Percentiles rank a stretch among this genome's conserved stretches.
Evolutionary conservation across 768 basidiomycete genomes (phyloP).

Genomic region (Fomitopsis pulvina): DNA sequence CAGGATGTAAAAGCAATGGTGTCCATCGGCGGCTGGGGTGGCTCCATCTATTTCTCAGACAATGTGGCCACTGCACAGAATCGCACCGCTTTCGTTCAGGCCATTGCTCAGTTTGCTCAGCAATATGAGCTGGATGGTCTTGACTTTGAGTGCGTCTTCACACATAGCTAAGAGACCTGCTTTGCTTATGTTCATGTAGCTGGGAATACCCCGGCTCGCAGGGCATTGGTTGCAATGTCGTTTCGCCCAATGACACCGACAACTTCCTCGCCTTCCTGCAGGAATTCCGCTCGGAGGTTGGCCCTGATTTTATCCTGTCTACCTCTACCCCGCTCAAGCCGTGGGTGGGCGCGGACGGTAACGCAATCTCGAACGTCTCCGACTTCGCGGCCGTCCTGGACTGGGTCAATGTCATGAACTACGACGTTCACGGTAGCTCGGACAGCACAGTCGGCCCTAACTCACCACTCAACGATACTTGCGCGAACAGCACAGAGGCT

Average conservation of each 20-base stretch:
- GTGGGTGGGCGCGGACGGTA: slow-evolving; percentile 52
- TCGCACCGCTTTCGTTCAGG: slow-evolving; percentile 50
- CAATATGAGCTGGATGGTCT: slow-evolving; percentile 53
- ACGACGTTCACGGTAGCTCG: slow-evolving; percentile 55
- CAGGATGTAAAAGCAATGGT: slow-evolving; percentile 52
- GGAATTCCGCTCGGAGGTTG: slow-evolving; percentile 51
- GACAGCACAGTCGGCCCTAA: slow-evolving; percentile 64
- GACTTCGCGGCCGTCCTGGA: slow-evolving; percentile 65
- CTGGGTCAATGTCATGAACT: slow-evolving; percentile 70
- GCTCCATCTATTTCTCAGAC: slow-evolving; percentile 53
- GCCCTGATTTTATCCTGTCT: slow-evolving; percentile 58
- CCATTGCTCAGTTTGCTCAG: slow-evolving; percentile 41
- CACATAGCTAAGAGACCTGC: neutral
- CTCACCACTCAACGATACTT: slow-evolving; percentile 76
- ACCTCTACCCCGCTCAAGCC: slow-evolving; percentile 64
- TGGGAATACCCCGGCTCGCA: slow-evolving; percentile 80
- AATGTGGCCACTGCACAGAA: slow-evolving; percentile 47
- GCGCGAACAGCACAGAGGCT: slow-evolving; percentile 50
- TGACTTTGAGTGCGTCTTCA: slow-evolving; percentile 67
- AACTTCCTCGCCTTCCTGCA: slow-evolving; percentile 79
- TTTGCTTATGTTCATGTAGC: slow-evolving; percentile 27
- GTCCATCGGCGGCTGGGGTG: slow-evolving; percentile 65
- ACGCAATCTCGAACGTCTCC: slow-evolving; percentile 54
- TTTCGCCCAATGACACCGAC: slow-evolving; percentile 57
- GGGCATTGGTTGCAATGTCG: slow-evolving; percentile 66